phyloP scores from a whole-genome alignment of 371 early-diverging fungal species.

The Rhizopus sp. region DNA sequence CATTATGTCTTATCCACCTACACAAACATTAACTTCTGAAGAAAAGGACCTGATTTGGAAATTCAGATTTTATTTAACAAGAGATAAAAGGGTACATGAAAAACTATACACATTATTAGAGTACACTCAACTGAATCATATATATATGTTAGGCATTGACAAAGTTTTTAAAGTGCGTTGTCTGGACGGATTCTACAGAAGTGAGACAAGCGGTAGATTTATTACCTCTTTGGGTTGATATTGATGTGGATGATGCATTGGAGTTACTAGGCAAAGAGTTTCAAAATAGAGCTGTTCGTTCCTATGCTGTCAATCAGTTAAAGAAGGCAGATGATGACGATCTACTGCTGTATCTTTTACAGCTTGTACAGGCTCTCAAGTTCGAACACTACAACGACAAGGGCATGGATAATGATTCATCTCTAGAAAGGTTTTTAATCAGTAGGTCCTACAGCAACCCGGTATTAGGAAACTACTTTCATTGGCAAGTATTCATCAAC shows the following conservation, averaged over 20 bases:
- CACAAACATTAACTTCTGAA: constrained; percentile 74
- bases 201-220: constrained; percentile 89
- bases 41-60: constrained; percentile 97
- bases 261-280: constrained; percentile 92
- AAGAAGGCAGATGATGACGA: constrained; percentile 93
- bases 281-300: constrained; percentile 78
- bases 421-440: constrained; percentile 85
- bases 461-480: constrained; percentile 85
- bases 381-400: constrained; percentile 73
- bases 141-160: constrained; percentile 73
- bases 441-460: constrained; percentile 80
- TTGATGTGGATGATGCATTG: constrained; percentile 93
- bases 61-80: constrained; percentile 90
- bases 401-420: constrained; percentile 62
- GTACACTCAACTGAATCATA: neutral
- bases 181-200: constrained; percentile 94
- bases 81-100: constrained; percentile 76
- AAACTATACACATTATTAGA: neutral
- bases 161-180: constrained; percentile 94
- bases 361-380: constrained; percentile 97
- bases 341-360: constrained; percentile 85
- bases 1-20: constrained; percentile 91
- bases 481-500: constrained; percentile 69
- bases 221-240: constrained; percentile 85
- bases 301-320: constrained; percentile 89